These are phyloP conservation scores for Ascochyta rabiei DNA, from an alignment of 2,329 filamentous ascomycete species.

Conservation along the genomic window DNA sequence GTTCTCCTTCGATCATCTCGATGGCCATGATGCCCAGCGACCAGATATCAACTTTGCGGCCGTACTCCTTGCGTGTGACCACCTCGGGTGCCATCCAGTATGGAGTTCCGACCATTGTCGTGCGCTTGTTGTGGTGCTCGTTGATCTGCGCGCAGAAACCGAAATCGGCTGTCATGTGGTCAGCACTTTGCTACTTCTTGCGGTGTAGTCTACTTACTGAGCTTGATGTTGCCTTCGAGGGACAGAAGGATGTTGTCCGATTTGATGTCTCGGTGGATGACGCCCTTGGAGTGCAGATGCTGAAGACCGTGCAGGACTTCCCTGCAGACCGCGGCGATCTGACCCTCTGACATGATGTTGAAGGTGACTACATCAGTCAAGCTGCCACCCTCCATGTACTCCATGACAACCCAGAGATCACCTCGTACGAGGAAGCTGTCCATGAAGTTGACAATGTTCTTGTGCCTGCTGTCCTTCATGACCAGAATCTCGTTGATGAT, in stretches of 20 bases:
- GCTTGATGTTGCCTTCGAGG: constrained; percentile 93
- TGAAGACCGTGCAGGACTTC: constrained; percentile 92
- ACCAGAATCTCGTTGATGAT: constrained; percentile 99
- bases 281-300: constrained; percentile 94
- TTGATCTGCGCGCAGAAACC: constrained; percentile 99
- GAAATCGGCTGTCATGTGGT: constrained; percentile 75
- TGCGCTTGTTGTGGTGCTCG: constrained; percentile 94
- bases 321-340: constrained; percentile 93
- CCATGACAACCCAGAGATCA: constrained; percentile 99
- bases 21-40: constrained; percentile 99
- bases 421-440: constrained; percentile 90
- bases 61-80: constrained; percentile 96
- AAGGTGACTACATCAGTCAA: constrained; percentile 98
- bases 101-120: constrained; percentile 97
- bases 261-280: constrained; percentile 99
- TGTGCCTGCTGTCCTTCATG: constrained; percentile 98
- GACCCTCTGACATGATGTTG: constrained; percentile 98
- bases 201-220: constrained; percentile 68
- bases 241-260: constrained; percentile 97
- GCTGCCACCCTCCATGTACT: constrained; percentile 98
- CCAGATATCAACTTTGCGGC: constrained; percentile 98
- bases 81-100: constrained; percentile 99
- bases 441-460: constrained; percentile 99
- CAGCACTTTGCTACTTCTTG: not conserved
- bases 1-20: constrained; percentile 99